Evolutionary conservation across 2,329 filamentous ascomycete species (phyloP), one percentile per base, ranked within the genome.

Genomic region (Talaromyces amestolkiae): DNA sequence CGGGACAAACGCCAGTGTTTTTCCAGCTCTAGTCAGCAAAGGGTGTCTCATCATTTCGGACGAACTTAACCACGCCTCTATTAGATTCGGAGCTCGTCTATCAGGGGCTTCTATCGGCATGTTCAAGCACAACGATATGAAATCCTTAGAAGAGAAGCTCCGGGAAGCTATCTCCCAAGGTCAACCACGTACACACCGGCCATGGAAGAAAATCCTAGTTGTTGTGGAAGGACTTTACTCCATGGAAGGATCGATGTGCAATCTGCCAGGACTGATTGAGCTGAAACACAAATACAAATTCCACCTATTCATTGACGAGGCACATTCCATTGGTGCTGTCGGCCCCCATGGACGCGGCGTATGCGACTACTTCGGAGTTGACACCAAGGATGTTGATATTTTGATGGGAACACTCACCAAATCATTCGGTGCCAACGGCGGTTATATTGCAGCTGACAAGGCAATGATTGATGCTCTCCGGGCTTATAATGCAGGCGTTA

Each of bases 221-320:
- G 93, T 94, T 43, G 92, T 99, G 43, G 95, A 99, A 78, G 95
- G 95, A 71, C 86, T 99, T 22, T 99, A 99, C 84, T 98, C 94
- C 0, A 99, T 99, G 95, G 95, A 99, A 81, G 95, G 95, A 58
- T 97, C 93, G 70, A 96, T 99, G 91, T 95, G 92, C 79, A 95
- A 99, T 77, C 86, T 99, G n/a, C 95, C 95, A 1, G 92, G 92
- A 67, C 83, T 99, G 60, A 81, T 99, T 66, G 86, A 85, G 60
- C 85, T 99, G 70, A 97, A 97, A 86, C 89, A 89, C 77, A 93
- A 91, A 79, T 99, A 99, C 87, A 98, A 97, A 83, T 99, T 97
- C 81, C 87, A 92, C 75, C 86, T 99, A 2, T 99, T 96, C 74
- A 85, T 99, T 67, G 95, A 99, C 73, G 95, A 99, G 80, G 95